Base-by-base conservation (phyloP, 1,284 basidiomycete species). In the Xerocomus nothofagi region DNA sequence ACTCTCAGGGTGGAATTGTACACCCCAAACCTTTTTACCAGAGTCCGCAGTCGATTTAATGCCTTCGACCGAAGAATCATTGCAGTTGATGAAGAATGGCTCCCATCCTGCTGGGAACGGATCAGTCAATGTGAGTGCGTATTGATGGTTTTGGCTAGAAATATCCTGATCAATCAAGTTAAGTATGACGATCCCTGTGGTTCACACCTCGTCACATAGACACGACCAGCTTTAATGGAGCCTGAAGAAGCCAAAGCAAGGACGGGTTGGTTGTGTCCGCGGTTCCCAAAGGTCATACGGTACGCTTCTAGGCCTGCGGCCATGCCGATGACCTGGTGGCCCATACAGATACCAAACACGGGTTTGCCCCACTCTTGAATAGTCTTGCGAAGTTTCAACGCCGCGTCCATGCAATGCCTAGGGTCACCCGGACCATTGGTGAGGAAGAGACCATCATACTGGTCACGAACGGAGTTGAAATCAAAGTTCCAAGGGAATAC, bases 241-340 rank as follows among this genome's bases (percentile, higher is more conserved):
- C 95, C 93, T 8, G 90, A 83, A 32, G 84, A 87, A 30, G 93
- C 91, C 47, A 98, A 79, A 21, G 96, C 96, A 30, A 99, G 80
- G 15, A 99, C 96, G 34, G 96, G 96, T 71, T 99, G 96, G 70
- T 99, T 99, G 73, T 99, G 97, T n/a, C 96, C 96, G 62, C 96
- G 89, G 71, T 99, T 98, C 24, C 96, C 95, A 65, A 98, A 98
- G 18, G 86, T 92, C 93, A 97, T 97, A 29, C 94, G 82, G 71
- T 98, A 98, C 7, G 95, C 93, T 63, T 98, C 93, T 54, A 98
- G 73, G 37, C 97, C 97, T 18, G 94, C 95, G 15, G 96, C 96
- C 75, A 99, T 89, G 42, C 97, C 96, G 60, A 99, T 91, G 60
- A 99, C 82, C 71, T 97, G 94, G 69, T 97, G 92, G 40, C 94